Conservation (phyloP, 2,329 filamentous ascomycete genomes). For the Septoria linicola region DNA sequence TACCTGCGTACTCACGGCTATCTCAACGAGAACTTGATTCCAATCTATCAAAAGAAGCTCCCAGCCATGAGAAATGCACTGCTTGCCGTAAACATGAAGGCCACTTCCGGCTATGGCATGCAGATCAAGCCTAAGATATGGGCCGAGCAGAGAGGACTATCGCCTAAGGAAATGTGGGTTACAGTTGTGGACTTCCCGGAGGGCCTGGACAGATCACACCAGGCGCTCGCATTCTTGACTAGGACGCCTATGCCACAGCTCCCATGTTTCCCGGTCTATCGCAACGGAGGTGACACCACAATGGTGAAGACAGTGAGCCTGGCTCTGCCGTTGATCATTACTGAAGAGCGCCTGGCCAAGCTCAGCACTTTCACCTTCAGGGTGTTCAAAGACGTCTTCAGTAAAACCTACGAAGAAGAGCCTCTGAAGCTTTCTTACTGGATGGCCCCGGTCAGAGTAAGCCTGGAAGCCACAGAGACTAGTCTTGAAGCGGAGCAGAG, state of each 20-base stretch:
- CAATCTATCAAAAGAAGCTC: slow-evolving; percentile 67
- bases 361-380: slow-evolving; percentile 73
- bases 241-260: slow-evolving; percentile 63
- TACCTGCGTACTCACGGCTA: slow-evolving; percentile 64
- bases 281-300: slow-evolving; percentile 63
- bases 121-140: slow-evolving; percentile 75
- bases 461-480: not conserved
- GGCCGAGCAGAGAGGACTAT: slow-evolving; percentile 48
- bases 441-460: slow-evolving; percentile 59
- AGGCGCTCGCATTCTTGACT: slow-evolving; percentile 69
- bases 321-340: slow-evolving; percentile 44
- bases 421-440: slow-evolving; percentile 74
- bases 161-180: slow-evolving; percentile 58
- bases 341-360: slow-evolving; percentile 48
- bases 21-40: slow-evolving; percentile 72
- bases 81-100: slow-evolving; percentile 77
- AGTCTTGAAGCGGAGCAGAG: slow-evolving; percentile 1
- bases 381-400: slow-evolving; percentile 82
- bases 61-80: slow-evolving; percentile 85
- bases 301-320: slow-evolving; percentile 53
- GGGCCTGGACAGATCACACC: slow-evolving; percentile 59
- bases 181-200: slow-evolving; percentile 62
- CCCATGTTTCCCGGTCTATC: slow-evolving; percentile 69
- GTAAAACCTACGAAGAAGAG: slow-evolving; percentile 73
- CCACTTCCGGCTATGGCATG: slow-evolving; percentile 72